Evolutionary conservation across 2,329 filamentous ascomycete species (phyloP).

Genomic region (Malbranchea cinnamomea): DNA sequence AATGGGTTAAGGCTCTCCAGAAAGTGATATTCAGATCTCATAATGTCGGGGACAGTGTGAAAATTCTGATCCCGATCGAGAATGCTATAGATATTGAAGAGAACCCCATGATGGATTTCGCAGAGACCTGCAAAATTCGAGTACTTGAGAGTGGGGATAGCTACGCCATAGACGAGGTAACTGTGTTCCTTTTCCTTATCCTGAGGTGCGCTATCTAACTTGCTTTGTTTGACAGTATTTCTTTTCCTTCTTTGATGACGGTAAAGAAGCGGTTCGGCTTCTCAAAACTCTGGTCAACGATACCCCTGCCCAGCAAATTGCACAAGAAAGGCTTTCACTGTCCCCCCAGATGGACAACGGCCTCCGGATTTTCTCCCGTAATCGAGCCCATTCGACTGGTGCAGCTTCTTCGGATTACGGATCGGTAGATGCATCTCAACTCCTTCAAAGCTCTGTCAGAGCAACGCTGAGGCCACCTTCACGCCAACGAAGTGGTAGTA

Average conservation of each 20-base stretch:
- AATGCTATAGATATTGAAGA: slow-evolving; percentile 90
- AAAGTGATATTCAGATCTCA: slow-evolving; percentile 91
- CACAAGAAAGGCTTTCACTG: slow-evolving; percentile 16
- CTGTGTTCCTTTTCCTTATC: slow-evolving; percentile 11
- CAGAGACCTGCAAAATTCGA: slow-evolving; percentile 83
- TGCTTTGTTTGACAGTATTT: too few species aligned
- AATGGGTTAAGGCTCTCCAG: slow-evolving; percentile 91
- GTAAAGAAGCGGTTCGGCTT: slow-evolving; percentile 67
- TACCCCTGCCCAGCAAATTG: slow-evolving; percentile 35
- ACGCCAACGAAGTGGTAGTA: slow-evolving; percentile 33
- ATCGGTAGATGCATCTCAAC: slow-evolving; percentile 1
- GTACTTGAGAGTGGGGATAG: slow-evolving; percentile 90
- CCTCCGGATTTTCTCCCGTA: slow-evolving; percentile 6
- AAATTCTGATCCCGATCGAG: slow-evolving; percentile 77
- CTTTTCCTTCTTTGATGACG: slow-evolving; percentile 85
- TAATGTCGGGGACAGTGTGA: slow-evolving; percentile 93
- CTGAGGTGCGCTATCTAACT: too few species aligned
- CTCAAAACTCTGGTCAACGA: slow-evolving; percentile 59
- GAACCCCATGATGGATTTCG: slow-evolving; percentile 76
- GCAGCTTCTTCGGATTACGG: neutral
- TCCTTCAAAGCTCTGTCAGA: slow-evolving; percentile 42
- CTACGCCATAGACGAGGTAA: slow-evolving; percentile 83
- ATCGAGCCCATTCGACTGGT: slow-evolving; percentile 1
- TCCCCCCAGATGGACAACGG: slow-evolving; percentile 10
- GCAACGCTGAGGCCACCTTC: slow-evolving; percentile 45